Percentiles rank a stretch among this genome's conserved stretches.
Conservation (phyloP, 176 grass and related monocot genomes). For the Aegilops bicornis region DNA sequence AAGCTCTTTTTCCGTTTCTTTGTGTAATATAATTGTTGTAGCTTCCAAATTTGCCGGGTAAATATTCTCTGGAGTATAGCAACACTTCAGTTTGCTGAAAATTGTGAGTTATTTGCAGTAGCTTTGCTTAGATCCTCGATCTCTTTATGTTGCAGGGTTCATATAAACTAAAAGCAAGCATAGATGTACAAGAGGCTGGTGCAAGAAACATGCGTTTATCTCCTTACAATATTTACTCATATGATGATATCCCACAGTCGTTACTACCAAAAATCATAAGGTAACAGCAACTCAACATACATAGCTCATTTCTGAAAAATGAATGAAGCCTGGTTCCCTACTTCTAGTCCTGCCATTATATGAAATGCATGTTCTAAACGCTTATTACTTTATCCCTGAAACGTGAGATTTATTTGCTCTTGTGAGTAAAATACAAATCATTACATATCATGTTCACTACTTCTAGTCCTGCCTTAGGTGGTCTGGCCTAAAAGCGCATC, state of each 20-base stretch:
- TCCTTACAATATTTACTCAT: conserved; percentile 72
- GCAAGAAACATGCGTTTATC: conserved; percentile 44
- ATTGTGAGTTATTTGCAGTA: background rate
- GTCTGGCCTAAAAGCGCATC: background rate
- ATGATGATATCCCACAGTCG: conserved; percentile 52
- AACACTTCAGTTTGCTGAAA: background rate
- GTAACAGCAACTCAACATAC: conserved; percentile 35
- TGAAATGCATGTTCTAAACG: background rate
- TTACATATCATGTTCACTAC: background rate
- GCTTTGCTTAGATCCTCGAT: conserved; percentile 27
- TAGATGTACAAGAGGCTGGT: conserved; percentile 63
- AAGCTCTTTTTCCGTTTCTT: conserved; percentile 25
- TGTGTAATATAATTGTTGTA: conserved; percentile 19
- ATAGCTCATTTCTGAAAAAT: conserved; percentile 28
- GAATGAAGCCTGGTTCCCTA: background rate
- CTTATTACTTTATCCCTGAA: conserved; percentile 1
- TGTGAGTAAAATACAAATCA: conserved; percentile 12
- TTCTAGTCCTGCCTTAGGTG: background rate
- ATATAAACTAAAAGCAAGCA: conserved; percentile 62
- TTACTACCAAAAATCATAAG: conserved; percentile 60
- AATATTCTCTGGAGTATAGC: background rate
- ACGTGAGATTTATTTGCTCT: conserved; percentile 12
- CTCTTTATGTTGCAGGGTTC: conserved; percentile 53
- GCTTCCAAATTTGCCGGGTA: background rate
- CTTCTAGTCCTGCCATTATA: conserved; percentile 23